Evolutionary conservation across 345 rosid species (phyloP).

Genomic region (Heritiera fomes): DNA sequence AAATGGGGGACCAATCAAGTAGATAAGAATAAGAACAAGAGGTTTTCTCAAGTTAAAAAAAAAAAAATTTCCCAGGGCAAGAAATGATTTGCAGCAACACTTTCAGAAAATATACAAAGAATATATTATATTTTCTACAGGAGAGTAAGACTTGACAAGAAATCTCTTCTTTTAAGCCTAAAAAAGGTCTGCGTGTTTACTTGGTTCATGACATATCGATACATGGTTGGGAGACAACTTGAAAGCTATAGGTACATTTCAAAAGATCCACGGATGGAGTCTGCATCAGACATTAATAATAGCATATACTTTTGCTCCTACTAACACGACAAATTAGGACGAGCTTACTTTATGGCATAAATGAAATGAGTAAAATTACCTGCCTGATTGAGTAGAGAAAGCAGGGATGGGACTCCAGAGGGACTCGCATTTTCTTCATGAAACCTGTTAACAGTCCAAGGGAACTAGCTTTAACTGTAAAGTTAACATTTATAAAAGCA

Average conservation of each 20-base stretch:
- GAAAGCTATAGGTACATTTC: conserved; percentile 10
- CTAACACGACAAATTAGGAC: not conserved
- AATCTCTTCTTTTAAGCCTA: not conserved
- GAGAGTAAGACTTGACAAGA: conserved; percentile 16
- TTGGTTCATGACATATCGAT: not conserved
- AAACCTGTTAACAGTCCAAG: conserved; percentile 19
- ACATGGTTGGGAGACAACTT: conserved; percentile 12
- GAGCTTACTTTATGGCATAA: not conserved
- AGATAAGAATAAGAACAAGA: conserved; percentile 24
- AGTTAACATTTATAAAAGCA: conserved; percentile 10
- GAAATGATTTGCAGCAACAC: conserved; percentile 20
- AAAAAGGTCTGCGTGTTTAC: conserved; percentile 4
- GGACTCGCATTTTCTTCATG: not conserved
- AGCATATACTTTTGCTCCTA: not conserved
- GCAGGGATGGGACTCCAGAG: conserved; percentile 4
- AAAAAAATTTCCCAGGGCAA: conserved; percentile 15
- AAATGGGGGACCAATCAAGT: conserved; percentile 28
- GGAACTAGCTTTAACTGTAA: not conserved
- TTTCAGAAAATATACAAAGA: conserved; percentile 8
- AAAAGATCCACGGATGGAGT: not conserved
- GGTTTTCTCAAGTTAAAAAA: conserved; percentile 15
- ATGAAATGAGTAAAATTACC: conserved; percentile 18
- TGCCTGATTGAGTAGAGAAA: conserved; percentile 16
- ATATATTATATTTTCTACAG: conserved; percentile 1
- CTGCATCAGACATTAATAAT: not conserved